Base-by-base conservation (phyloP, 768 basidiomycete genomes). In the Rhodotorula graminis region DNA sequence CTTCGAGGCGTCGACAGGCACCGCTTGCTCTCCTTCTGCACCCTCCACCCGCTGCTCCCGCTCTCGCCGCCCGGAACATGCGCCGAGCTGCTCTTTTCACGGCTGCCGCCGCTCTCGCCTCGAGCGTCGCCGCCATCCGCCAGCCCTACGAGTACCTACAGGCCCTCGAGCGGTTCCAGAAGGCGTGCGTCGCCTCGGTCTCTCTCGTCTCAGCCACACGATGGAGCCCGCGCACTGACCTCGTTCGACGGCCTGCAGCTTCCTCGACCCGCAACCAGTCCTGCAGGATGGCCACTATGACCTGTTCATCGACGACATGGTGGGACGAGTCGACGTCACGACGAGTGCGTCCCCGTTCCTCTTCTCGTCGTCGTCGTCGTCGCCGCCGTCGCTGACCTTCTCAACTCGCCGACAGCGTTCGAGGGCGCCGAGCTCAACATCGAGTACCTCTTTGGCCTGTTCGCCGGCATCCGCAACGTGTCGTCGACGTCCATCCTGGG, bases 371-470 rank as follows among this genome's bases (percentile, higher is more conserved):
- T 15, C 53, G n/a, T 21, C 12, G 11, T n/a, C 11, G 27, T 11
- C 14, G 25, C 16, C 4, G 15, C 11, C 29, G 18, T 3, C 9
- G 11, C 47, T 33, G 10, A 44, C 23, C n/a, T 11, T 15, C 29
- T 19, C n/a, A 27, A 11, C 23, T 44, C 29, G 6, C 31, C 12
- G 11, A 19, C 31, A 64, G 62, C 50, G 11, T 64, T 64, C 50
- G 62, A 64, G 27, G 33, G 50, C 5, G 47, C 50, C 19, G 50
- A 56, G 12, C 64, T 57, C 42, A 65, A 65, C 40, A 65, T 12
- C 25, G 64, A 65, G 16, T 65, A 65, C 53, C 40, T 65, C 18
- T 57, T 56, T 18, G 64, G 53, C 14, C 64, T 65, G 9, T 65
- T 57, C 23, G 23, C 7, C 40, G n/a, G n/a, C 56, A n/a, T 57